Base-by-base conservation (phyloP, 768 basidiomycete genomes). In the Daedaleopsis sinensis region DNA sequence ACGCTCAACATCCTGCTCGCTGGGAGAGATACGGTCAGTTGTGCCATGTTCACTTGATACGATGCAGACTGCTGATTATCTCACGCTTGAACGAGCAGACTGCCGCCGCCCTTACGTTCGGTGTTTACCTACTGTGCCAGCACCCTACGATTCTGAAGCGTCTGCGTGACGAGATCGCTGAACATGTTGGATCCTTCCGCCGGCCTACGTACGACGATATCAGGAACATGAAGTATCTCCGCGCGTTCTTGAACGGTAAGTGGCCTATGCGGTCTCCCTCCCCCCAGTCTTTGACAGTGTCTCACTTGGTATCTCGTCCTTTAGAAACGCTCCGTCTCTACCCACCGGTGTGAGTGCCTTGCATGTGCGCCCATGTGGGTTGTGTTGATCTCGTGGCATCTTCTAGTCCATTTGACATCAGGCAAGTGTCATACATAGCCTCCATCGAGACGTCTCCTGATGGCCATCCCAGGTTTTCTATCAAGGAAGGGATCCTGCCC, bases 131-230 rank as follows among this genome's bases (percentile, higher is more conserved):
- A 21, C 67, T 78, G 19, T 58, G 72, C 43, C 62, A 67, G 62
- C 67, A 77, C 58, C 76, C 73, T 1, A 48, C 64, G 4, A 66
- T 74, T 11, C 57, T 74, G n/a, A 46, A 43, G 12, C 67, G 68
- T 1, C 67, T 76, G 6, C 70, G 71, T 1, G 61, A 68, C 15
- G 74, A 78, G 56, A 66, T 78, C 13, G 47, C 70, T 0, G 57
- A 59, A 16, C 64, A 63, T 12, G 67, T 78, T 13, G 74, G 75
- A 4, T 39, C 63, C 1, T 47, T 42, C 1, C 63, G 67, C 0
- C 39, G 61, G 1, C 76, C 76, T 3, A 69, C 66, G 5, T 73
- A 72, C 50, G 76, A 75, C 18, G 71, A 75, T 55, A 67, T 78
- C 48, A 65, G 70, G 21, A 61, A 69, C n/a, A 69, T 71, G 70